Evolutionary conservation across 2,329 filamentous ascomycete genomes (phyloP), one percentile per base, ranked within the genome.

Genomic region (Reticulascus tulasneorum): DNA sequence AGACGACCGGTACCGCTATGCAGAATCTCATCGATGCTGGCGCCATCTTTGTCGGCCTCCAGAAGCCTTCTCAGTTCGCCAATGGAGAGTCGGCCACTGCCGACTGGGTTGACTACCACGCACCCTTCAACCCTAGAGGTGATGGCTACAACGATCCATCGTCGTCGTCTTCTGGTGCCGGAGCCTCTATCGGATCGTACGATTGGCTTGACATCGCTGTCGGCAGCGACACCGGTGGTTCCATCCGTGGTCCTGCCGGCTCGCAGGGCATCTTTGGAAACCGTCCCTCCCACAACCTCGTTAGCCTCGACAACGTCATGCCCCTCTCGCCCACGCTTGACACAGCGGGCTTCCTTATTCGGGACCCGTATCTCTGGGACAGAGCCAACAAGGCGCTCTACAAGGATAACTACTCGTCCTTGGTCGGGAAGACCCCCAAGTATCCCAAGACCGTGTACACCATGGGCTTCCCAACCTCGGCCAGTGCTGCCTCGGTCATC

Each of bases 11-110:
- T 1, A 50, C 66, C 2, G 59, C 69, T 1, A 64, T 84, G 0
- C 73, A 79, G 43, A 63, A 66, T 9, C 58, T 84, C 3, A 65
- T 83, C 20, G 71, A 80, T 44, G 66, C 69, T 2, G 79, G 80
- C 3, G 77, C 73, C 1, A 50, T 70, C 4, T 43, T 73, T 6
- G 54, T 73, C 2, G 69, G 70, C 3, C 69, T 68, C 48, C 63
- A 63, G 45, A 67, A 67, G 41, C 61, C 64, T 2, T 60, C 59
- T 11, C 63, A 69, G 40, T 73, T 73, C 43, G 69, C 67, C 7
- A 54, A 60, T 25, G 48, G 47, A 6, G 52, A 60, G 42, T 50
- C 49, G 5, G 63, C 70, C 1, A 76, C 71, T 1, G 66, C 63
- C 1, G 73, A 78, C 38, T 60, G 51, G 48, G 52, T 62, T 6